Evolutionary conservation across 345 rosid species (phyloP).

Genomic region (Eucalyptus globulus): DNA sequence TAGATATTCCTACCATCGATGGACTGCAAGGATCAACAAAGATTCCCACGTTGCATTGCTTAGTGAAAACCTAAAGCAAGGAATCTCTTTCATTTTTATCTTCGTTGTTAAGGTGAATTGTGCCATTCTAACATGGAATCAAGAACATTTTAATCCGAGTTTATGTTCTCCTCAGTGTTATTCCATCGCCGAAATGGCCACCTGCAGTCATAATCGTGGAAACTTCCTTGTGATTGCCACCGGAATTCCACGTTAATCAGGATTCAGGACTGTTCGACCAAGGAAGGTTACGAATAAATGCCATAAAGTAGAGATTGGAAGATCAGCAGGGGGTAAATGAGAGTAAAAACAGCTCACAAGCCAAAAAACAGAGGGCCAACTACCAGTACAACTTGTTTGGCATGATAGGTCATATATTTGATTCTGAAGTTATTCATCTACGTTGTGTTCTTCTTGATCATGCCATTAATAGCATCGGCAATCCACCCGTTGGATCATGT

Average conservation of each 20-base stretch:
- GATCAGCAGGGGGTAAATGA: neutral
- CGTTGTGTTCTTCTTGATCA: neutral
- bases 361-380: neutral
- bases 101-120: neutral
- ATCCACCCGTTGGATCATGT: neutral
- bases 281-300: neutral
- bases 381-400: neutral
- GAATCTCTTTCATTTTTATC: neutral
- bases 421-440: neutral
- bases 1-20: neutral
- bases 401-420: neutral
- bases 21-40: neutral
- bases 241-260: neutral
- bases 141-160: neutral
- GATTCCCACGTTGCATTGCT: neutral
- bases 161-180: neutral
- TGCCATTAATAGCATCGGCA: neutral
- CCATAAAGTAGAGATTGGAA: neutral
- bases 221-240: neutral
- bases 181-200: neutral
- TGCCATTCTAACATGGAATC: neutral
- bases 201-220: neutral
- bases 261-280: neutral
- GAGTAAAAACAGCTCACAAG: neutral
- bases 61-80: neutral